These are phyloP conservation scores for Elongisporangium senticosum DNA, from an alignment of 352 stramenopile genomes.

Conservation along the genomic window DNA sequence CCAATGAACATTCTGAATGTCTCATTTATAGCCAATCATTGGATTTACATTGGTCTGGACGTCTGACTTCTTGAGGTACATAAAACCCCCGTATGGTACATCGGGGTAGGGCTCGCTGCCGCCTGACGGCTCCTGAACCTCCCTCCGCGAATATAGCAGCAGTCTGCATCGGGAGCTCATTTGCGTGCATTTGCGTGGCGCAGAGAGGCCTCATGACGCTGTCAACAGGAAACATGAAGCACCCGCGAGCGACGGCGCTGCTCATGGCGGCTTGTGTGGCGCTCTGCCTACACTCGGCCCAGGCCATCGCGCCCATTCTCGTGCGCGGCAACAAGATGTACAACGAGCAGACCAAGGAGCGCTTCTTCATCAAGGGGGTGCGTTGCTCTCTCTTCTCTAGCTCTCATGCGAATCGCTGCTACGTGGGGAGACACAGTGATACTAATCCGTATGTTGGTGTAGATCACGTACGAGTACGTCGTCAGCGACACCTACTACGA, in stretches of 20 bases:
- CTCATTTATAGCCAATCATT: neutral
- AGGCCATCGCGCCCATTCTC: conserved; percentile 27
- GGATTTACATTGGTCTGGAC: neutral
- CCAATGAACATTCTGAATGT: neutral
- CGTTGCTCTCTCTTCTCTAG: conserved; percentile 11
- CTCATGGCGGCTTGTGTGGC: conserved; percentile 5
- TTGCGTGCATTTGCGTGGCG: conserved; percentile 1
- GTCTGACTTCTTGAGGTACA: neutral
- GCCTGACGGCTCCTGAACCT: neutral
- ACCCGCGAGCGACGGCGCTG: conserved; percentile 7
- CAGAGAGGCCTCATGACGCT: conserved; percentile 1
- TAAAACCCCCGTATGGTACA: neutral
- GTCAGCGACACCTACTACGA: conserved; percentile 84
- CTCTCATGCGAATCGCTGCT: neutral
- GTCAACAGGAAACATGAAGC: neutral
- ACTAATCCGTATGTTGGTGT: conserved; percentile 1
- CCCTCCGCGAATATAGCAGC: neutral
- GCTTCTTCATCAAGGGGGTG: conserved; percentile 86
- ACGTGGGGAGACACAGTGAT: neutral
- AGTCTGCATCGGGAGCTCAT: neutral
- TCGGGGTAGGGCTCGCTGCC: neutral
- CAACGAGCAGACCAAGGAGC: conserved; percentile 71
- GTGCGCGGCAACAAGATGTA: conserved; percentile 88
- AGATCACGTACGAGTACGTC: conserved; percentile 87
- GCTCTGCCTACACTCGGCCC: conserved; percentile 7